Evolutionary conservation across 2,329 filamentous ascomycete genomes (phyloP), one percentile per base, ranked within the genome.

Genomic region (Colletotrichum godetiae): DNA sequence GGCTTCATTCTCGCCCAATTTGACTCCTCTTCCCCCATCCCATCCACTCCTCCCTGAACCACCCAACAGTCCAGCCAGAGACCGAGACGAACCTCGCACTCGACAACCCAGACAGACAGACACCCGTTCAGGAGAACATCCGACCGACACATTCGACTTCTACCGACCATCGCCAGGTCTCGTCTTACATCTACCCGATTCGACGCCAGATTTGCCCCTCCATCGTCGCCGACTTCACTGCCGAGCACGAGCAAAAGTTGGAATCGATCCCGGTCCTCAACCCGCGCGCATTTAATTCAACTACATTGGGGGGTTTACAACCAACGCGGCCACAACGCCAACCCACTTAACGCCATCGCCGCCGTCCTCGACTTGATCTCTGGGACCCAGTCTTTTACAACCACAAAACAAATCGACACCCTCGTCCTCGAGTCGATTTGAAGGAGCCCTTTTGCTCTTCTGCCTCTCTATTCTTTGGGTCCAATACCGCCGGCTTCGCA

Each of bases 1-100:
- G 71, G 63, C 72, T 73, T 75, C 72, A 67, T 68, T 74, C 62
- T 74, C 68, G 57, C 67, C 63, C 68, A 72, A 62, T 62, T 74
- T 64, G 63, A 68, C 58, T 74, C 58, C 72, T 68, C 72, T 67
- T 74, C 72, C 63, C 68, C 72, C 68, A 63, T 72, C 53, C 56
- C 71, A 71, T 61, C 71, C 67, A 73, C 71, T 73, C 70, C 68
- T 68, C 56, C 71, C 60, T 71, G 61, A 70, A 57, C 56, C 31
- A 56, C 67, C 24, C 67, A 73, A 59, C 52, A 52, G 35, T 42
- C 29, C 64, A 67, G 29, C 64, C 64, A 59, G 68, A 22, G 42
- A 46, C 52, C 31, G 67, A 62, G 33, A 68, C 66, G 31, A 55
- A 27, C 24, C 31, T 63, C 66, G 46, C 66, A 33, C 46, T 56